Evolutionary conservation across 306 rosid species (phyloP).

Genomic region (Lathyrus tuberosus): DNA sequence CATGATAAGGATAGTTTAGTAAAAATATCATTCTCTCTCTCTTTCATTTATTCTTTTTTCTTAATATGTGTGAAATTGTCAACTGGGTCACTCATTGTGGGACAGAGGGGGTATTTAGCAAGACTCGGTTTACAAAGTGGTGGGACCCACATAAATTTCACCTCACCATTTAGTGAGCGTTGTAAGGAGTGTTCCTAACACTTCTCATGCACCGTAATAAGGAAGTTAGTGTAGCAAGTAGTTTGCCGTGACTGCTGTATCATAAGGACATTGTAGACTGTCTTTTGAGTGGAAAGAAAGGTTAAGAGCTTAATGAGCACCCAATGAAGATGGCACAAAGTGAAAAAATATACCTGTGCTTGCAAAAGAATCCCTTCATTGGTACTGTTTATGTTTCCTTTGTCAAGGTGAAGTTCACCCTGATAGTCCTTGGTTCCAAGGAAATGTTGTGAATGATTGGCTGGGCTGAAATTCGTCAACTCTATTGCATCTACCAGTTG

Average conservation of each 20-base stretch:
- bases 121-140: neutral
- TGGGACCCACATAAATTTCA: neutral
- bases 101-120: no score
- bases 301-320: constrained; percentile 25
- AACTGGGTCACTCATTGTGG: no score
- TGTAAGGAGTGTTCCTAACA: constrained; percentile 7
- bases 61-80: no score
- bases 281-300: constrained; percentile 23
- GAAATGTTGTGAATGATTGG: constrained; percentile 44
- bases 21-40: no score
- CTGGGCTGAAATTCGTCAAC: constrained; percentile 50
- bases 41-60: no score
- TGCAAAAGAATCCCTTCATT: constrained; percentile 52
- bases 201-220: neutral
- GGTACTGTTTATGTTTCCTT: constrained; percentile 43
- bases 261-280: constrained; percentile 1
- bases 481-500: constrained; percentile 78
- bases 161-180: neutral
- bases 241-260: constrained; percentile 8
- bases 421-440: constrained; percentile 40
- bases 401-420: constrained; percentile 47
- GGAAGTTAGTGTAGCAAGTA: constrained; percentile 19
- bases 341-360: constrained; percentile 61
- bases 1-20: no score
- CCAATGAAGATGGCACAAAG: constrained; percentile 10